Conservation (phyloP, 768 basidiomycete genomes). For the Tylopilus balloui region DNA sequence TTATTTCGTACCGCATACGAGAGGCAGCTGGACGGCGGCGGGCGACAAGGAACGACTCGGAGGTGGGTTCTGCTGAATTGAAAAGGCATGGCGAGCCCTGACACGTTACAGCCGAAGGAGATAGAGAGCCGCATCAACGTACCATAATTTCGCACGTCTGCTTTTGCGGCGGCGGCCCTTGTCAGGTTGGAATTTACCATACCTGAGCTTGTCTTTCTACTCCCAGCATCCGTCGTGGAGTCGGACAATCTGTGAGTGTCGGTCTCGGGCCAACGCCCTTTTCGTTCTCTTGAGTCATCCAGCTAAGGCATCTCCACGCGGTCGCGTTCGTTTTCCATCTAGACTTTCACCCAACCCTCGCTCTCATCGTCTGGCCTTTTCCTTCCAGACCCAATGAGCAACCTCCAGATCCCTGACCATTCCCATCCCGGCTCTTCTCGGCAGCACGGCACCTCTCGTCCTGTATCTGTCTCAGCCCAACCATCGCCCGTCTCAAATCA, state of each 20-base stretch:
- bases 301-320: conserved; percentile 15
- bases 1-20: not conserved
- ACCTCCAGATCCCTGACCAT: conserved; percentile 43
- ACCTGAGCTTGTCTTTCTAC: conserved; percentile 13
- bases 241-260: conserved; percentile 15
- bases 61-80: conserved; percentile 12
- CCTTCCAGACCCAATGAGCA: conserved; percentile 23
- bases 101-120: conserved; percentile 9
- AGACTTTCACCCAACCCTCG: not conserved
- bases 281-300: conserved; percentile 12
- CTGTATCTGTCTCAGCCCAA: conserved; percentile 56
- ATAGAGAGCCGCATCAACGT: conserved; percentile 15
- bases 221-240: conserved; percentile 8
- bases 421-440: conserved; percentile 45
- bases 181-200: conserved; percentile 18
- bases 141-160: conserved; percentile 28
- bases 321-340: conserved; percentile 24
- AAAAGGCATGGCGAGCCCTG: not conserved
- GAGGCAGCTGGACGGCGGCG: not conserved
- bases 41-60: not conserved
- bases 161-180: conserved; percentile 11
- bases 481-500: conserved; percentile 43
- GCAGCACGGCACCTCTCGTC: conserved; percentile 39
- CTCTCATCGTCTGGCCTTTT: not conserved
- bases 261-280: conserved; percentile 5